These are phyloP conservation scores for Berkeleyomyces rouxiae DNA, from an alignment of 2,329 filamentous ascomycete genomes.

Conservation along the genomic window DNA sequence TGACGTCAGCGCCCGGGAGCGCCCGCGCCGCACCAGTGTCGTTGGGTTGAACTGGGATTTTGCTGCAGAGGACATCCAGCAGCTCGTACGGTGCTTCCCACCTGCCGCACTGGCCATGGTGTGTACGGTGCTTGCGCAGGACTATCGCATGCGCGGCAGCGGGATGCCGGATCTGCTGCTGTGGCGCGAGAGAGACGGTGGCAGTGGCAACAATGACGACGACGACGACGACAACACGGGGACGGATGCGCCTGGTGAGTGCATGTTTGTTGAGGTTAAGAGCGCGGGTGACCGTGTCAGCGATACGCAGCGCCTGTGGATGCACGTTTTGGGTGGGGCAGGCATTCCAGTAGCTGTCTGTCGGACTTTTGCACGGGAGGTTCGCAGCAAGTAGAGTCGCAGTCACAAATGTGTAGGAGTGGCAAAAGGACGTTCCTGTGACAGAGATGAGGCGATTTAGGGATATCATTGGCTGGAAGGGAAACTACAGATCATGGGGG, in stretches of 20 bases:
- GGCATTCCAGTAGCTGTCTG: constrained; percentile 76
- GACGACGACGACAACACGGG: not conserved
- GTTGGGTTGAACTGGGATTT: constrained; percentile 88
- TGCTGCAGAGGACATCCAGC: constrained; percentile 57
- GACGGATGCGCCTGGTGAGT: constrained; percentile 28
- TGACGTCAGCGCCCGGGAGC: constrained; percentile 50
- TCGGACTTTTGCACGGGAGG: constrained; percentile 39
- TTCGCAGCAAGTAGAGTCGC: not conserved
- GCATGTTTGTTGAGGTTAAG: constrained; percentile 68
- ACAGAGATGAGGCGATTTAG: not conserved
- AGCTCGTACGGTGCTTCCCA: constrained; percentile 63
- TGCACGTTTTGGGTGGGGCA: constrained; percentile 75
- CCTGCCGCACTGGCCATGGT: constrained; percentile 67
- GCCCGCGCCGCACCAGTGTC: constrained; percentile 61
- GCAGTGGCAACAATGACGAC: constrained; percentile 14
- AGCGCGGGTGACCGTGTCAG: constrained; percentile 83
- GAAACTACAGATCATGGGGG: not conserved
- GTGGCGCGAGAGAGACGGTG: constrained; percentile 40
- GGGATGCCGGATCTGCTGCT: constrained; percentile 88
- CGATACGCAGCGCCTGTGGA: constrained; percentile 93
- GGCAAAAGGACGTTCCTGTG: not conserved
- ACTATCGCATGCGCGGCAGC: constrained; percentile 68
- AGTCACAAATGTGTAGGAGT: not conserved
- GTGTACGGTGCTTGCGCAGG: constrained; percentile 89
- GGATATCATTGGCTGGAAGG: not conserved